These are phyloP conservation scores for Alternaria brassicicola DNA, from an alignment of 2,329 filamentous ascomycete species.

Conservation along the genomic window DNA sequence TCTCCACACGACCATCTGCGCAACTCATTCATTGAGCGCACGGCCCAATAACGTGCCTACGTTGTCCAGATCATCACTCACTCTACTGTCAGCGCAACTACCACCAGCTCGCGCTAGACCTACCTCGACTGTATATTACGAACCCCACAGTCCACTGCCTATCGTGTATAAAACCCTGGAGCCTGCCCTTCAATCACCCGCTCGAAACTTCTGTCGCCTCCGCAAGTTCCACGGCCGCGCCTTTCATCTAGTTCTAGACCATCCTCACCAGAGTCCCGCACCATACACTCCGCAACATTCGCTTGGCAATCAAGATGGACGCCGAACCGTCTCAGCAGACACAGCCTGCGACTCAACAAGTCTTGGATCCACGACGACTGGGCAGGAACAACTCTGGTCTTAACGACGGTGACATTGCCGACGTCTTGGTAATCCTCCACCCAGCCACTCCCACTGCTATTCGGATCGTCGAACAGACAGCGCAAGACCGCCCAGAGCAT, in stretches of 20 bases:
- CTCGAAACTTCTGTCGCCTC: neutral
- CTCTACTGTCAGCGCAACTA: constrained; percentile 9
- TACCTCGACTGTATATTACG: neutral
- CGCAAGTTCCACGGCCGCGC: neutral
- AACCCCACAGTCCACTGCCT: neutral
- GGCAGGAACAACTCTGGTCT: constrained; percentile 84
- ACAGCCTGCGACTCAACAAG: constrained; percentile 74
- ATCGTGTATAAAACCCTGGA: constrained; percentile 4
- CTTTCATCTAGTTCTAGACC: neutral
- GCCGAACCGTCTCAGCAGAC: constrained; percentile 51
- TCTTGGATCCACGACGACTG: constrained; percentile 78
- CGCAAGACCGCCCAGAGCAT: constrained; percentile 61
- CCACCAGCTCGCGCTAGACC: constrained; percentile 5
- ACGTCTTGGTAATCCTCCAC: constrained; percentile 88
- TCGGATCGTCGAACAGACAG: constrained; percentile 68
- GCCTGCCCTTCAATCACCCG: neutral
- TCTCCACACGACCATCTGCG: neutral
- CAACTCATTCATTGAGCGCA: constrained; percentile 2
- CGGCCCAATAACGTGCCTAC: constrained; percentile 8
- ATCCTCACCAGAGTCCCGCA: neutral
- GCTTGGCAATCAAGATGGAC: constrained; percentile 18
- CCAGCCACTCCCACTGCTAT: constrained; percentile 76
- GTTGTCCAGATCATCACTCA: constrained; percentile 6
- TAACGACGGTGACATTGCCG: constrained; percentile 79
- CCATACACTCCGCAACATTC: neutral